Evolutionary conservation across 768 basidiomycete genomes (phyloP), one percentile per base, ranked within the genome.

Genomic region (Glaciozyma martinii): DNA sequence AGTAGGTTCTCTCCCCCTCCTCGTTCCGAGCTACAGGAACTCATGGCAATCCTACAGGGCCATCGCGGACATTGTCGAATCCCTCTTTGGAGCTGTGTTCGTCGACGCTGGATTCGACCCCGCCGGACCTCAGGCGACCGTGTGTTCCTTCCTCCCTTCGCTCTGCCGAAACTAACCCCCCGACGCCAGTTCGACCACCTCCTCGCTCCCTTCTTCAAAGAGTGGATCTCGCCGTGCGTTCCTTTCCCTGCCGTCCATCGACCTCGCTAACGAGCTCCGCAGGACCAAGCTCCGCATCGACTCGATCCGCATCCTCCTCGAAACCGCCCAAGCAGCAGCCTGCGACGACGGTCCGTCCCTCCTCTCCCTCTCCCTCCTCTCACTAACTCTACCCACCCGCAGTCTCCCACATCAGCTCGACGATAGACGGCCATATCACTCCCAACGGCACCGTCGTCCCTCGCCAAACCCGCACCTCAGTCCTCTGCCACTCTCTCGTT

Each of bases 21-120:
- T 8, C n/a, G 1, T 27, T 19, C 13, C 6, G 1, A 0, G 16
- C 1, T 7, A 8, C 15, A 10, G 25, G 21, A 27, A 16, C 30
- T n/a, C n/a, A n/a, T n/a, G n/a, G n/a, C 3, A 21, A 33, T 27
- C 47, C 3, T 27, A 9, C n/a, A 57, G 54, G 50, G 59, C 59
- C 46, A 54, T 60, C 47, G 59, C 64, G 18, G 64, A 65, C 54
- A 56, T 65, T 37, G 40, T 60, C 59, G 64, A 65, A 37, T 25
- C 27, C 9, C 59, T 60, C 29, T 65, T 56, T 47, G 64, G 64
- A 30, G 59, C 64, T 0, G 16, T 60, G 10, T 56, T 60, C 47
- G 25, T 65, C 59, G 64, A 65, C 49, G n/a, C 27, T 0, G 29
- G 59, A 27, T 65, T 65, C 47, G 29, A 50, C 30, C 64, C 59